These are phyloP conservation scores for Yarrowia sp. DNA, from an alignment of 805 yeast genomes.

Conservation along the genomic window DNA sequence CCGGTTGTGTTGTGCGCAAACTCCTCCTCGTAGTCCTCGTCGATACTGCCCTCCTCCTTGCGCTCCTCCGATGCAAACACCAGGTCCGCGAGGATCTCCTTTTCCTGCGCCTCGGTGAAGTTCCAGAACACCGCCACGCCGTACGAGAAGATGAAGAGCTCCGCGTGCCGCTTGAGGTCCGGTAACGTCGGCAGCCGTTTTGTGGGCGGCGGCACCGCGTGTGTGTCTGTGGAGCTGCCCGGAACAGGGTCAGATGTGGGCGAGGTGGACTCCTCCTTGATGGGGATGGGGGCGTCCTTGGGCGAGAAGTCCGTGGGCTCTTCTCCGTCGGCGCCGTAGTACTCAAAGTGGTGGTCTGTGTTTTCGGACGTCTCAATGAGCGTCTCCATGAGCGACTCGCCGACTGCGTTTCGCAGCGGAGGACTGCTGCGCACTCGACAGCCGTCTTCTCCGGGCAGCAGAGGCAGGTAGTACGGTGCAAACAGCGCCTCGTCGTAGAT, in stretches of 20 bases:
- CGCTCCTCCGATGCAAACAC: constrained; percentile 52
- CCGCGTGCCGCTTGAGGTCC: constrained; percentile 57
- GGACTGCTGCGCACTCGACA: constrained; percentile 39
- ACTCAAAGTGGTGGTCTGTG: constrained; percentile 88
- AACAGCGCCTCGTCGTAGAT: constrained; percentile 90
- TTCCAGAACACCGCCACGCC: constrained; percentile 99
- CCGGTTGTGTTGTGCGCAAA: not conserved
- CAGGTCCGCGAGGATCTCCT: constrained; percentile 87
- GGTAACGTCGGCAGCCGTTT: constrained; percentile 13
- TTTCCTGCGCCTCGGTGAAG: constrained; percentile 87
- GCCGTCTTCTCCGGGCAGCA: constrained; percentile 68
- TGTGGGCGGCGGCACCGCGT: not conserved
- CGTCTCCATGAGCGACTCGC: constrained; percentile 61
- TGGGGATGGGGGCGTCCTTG: constrained; percentile 8
- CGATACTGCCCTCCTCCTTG: constrained; percentile 6
- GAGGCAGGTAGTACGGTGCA: constrained; percentile 83
- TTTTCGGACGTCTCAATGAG: constrained; percentile 78
- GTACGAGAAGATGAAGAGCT: constrained; percentile 82
- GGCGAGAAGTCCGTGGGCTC: constrained; percentile 18
- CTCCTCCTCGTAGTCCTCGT: constrained; percentile 24
- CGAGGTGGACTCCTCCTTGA: not conserved
- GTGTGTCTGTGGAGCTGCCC: not conserved
- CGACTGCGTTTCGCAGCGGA: constrained; percentile 34
- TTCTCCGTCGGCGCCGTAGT: constrained; percentile 36
- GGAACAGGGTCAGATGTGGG: not conserved